These are phyloP conservation scores for Globisporangium cystogenes DNA, from an alignment of 352 stramenopile genomes.

Conservation along the genomic window DNA sequence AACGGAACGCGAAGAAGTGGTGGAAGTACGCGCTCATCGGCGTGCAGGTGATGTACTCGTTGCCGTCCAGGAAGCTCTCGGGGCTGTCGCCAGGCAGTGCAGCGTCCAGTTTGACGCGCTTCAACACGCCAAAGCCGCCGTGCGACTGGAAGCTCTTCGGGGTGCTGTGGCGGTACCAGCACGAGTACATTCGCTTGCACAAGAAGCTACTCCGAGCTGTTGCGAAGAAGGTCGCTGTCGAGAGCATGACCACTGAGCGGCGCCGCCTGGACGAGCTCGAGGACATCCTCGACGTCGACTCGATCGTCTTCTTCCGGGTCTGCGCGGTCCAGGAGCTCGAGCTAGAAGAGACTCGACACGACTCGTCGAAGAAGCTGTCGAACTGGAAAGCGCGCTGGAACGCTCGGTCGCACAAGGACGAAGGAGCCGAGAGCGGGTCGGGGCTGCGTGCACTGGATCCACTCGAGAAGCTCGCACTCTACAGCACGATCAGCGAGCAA, in stretches of 20 bases:
- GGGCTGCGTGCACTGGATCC: constrained; percentile 22
- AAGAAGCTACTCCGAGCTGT: constrained; percentile 61
- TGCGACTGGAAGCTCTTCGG: constrained; percentile 65
- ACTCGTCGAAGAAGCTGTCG: constrained; percentile 60
- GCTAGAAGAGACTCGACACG: constrained; percentile 53
- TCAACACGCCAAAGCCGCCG: constrained; percentile 7
- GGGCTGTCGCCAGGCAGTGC: not conserved
- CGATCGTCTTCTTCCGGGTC: constrained; percentile 77
- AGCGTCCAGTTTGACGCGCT: constrained; percentile 9
- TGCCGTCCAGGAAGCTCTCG: constrained; percentile 14
- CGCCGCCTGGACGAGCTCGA: constrained; percentile 55
- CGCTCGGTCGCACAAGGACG: constrained; percentile 17
- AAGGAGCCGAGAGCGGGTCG: not conserved
- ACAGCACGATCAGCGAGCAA: constrained; percentile 47
- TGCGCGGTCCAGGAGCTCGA: constrained; percentile 63
- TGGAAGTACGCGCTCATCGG: constrained; percentile 77
- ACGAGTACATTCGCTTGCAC: constrained; percentile 72
- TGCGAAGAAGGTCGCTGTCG: constrained; percentile 44
- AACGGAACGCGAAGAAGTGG: constrained; percentile 47
- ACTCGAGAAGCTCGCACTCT: constrained; percentile 48
- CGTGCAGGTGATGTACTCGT: constrained; percentile 53
- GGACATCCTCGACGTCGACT: constrained; percentile 65
- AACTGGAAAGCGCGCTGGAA: constrained; percentile 70
- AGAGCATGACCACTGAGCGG: constrained; percentile 40
- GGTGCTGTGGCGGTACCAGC: constrained; percentile 44